Evolutionary conservation across 2,329 filamentous ascomycete genomes (phyloP), one percentile per base, ranked within the genome.

Genomic region (Pestalotiopsis sp.): DNA sequence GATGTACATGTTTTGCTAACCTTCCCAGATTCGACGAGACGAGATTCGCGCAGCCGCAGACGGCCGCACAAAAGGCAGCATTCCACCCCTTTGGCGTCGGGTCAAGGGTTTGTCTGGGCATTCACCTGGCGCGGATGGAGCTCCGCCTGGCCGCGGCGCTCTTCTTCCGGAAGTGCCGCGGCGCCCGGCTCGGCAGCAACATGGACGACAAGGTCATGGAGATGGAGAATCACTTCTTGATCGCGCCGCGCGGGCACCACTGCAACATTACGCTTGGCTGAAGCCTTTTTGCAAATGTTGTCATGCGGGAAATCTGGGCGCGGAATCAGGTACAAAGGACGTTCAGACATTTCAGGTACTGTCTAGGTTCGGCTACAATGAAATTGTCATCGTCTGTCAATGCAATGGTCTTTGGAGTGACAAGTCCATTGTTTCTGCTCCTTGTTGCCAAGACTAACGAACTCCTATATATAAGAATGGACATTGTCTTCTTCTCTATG

Each of bases 101-200:
- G 23, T 45, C 62, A 2, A 23, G 62, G 17, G 23, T 38, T 4
- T 66, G 64, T 20, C 49, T 66, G 4, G 64, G 64, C 11, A 39
- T 57, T 20, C 64, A 66, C 31, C 49, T 66, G 13, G 64, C 45
- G 4, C 12, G 64, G 7, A 66, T 66, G 52, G 64, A 66, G 41
- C 41, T 66, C 11, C 38, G 64, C 6, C 25, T 66, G 14, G 45
- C 41, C 41, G 25, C 64, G 9, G 64, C 64, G 7, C 41, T 56
- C 14, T 66, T 66, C 64, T 66, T 66, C 45, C 13, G 64, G 17
- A 25, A 38, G 17, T 66, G 45, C 14, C 45, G 23, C 9, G 52
- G 52, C 14, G 64, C 64, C 9, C 20, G 17, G 20, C 62, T 66
- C 5, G 49, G n/a, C 4, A 11, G n/a, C 17, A 13, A 45, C 13